A percentile compares a stretch with the other conserved stretches of the same genome.
phyloP scores from a whole-genome alignment of 257 asterid species.

The Scutellaria barbata region DNA sequence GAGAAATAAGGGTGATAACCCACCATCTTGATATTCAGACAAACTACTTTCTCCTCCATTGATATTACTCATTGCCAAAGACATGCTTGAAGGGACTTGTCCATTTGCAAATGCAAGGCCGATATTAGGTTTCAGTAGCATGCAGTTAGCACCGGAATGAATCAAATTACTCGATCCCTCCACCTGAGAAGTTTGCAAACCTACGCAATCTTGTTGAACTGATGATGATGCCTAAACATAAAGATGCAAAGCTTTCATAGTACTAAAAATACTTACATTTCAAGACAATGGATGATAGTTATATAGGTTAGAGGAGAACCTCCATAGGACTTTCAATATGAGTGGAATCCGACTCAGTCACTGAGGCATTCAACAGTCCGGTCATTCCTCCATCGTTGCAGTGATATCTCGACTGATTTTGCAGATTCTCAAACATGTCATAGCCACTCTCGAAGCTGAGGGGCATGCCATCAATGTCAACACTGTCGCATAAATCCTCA shows the following conservation, averaged over 20 bases:
- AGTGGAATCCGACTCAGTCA: slow-evolving; percentile 55
- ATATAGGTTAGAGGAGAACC: slow-evolving; percentile 41
- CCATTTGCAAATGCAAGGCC: slow-evolving; percentile 54
- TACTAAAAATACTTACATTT: too few relatives aligned
- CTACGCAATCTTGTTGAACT: slow-evolving; percentile 57
- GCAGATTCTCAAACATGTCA: slow-evolving; percentile 48
- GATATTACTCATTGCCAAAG: slow-evolving; percentile 56
- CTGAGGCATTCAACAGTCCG: slow-evolving; percentile 45
- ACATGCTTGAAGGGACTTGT: slow-evolving; percentile 54
- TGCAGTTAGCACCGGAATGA: slow-evolving; percentile 42
- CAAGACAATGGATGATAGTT: not conserved
- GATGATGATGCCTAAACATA: slow-evolving; percentile 55
- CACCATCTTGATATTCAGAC: slow-evolving; percentile 72
- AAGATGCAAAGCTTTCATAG: not conserved
- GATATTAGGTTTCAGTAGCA: slow-evolving; percentile 54
- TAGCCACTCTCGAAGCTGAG: slow-evolving; percentile 49
- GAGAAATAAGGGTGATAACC: slow-evolving; percentile 57
- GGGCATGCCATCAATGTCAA: slow-evolving; percentile 53
- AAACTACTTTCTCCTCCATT: slow-evolving; percentile 64
- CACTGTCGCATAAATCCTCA: slow-evolving; percentile 48
- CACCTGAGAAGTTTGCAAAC: slow-evolving; percentile 44
- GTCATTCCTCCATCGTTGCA: slow-evolving; percentile 49
- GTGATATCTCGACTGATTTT: slow-evolving; percentile 44
- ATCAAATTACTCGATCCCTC: slow-evolving; percentile 44
- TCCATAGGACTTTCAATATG: slow-evolving; percentile 55